Conservation (phyloP, 495 filamentous ascomycete genomes). For the Tuber microsphaerosporum region DNA sequence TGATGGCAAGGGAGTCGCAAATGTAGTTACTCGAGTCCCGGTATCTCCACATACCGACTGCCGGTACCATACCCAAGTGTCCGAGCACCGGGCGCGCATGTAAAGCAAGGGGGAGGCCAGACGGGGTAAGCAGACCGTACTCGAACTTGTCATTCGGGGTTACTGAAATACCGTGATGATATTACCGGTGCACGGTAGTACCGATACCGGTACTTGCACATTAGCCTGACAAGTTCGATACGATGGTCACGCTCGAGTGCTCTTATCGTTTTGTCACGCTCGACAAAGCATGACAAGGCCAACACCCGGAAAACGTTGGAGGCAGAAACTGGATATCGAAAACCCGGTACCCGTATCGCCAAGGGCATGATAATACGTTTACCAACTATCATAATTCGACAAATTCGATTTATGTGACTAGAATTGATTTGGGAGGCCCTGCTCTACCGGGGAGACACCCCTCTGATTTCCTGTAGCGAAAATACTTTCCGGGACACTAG, state of each 20-base stretch:
- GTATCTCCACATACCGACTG: background rate
- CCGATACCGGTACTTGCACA: background rate
- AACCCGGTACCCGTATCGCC: no score
- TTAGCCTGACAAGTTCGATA: background rate
- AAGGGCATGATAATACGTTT: no score
- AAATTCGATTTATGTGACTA: background rate
- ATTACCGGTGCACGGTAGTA: background rate
- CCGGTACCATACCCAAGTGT: background rate
- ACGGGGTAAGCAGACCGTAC: background rate
- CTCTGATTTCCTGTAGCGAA: background rate
- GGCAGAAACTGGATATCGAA: background rate
- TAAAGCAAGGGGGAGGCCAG: background rate
- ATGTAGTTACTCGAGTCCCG: background rate
- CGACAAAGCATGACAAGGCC: background rate
- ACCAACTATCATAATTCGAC: background rate
- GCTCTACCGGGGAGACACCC: background rate
- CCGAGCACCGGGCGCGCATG: background rate
- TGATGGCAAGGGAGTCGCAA: background rate
- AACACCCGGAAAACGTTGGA: background rate
- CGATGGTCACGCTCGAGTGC: background rate
- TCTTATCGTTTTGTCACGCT: background rate
- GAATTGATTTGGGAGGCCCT: background rate
- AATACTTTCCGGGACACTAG: background rate
- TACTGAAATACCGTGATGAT: background rate
- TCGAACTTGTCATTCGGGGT: background rate